A percentile compares a stretch with the other conserved stretches of the same genome.
Conservation (phyloP, 1,284 basidiomycete species). For the Cryptococcus sp. region DNA sequence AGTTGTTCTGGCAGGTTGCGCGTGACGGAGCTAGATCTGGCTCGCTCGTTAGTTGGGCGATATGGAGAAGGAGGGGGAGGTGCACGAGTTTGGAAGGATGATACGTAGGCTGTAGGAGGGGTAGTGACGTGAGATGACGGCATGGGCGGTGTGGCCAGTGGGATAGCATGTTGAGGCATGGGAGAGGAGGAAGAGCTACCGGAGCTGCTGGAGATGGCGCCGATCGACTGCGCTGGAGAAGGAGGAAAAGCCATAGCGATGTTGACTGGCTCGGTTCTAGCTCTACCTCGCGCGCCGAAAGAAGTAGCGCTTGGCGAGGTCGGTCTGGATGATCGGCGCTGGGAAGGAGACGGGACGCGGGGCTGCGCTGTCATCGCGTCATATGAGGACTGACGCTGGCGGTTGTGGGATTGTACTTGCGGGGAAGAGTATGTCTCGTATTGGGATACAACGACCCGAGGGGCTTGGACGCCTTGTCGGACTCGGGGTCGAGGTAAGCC, state of each 20-base stretch:
- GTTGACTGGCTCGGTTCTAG: conserved; percentile 13
- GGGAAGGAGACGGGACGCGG: conserved; percentile 7
- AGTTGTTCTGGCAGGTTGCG: conserved; percentile 21
- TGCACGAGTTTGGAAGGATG: conserved; percentile 25
- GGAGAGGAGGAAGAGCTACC: conserved; percentile 10
- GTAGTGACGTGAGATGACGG: conserved; percentile 32
- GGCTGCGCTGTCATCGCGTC: conserved; percentile 11
- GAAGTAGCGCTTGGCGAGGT: conserved; percentile 36
- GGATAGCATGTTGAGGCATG: conserved; percentile 1
- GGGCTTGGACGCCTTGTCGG: background rate
- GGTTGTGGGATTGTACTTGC: background rate
- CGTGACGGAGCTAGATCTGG: conserved; percentile 16
- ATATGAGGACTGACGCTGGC: conserved; percentile 13
- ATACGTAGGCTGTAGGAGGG: conserved; percentile 36
- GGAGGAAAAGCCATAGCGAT: background rate
- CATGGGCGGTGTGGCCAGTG: conserved; percentile 23
- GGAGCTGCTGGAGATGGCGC: background rate
- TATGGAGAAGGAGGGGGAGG: conserved; percentile 41
- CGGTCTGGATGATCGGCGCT: conserved; percentile 34
- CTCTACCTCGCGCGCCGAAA: conserved; percentile 31
- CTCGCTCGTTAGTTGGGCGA: conserved; percentile 27
- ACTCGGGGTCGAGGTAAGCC: background rate
- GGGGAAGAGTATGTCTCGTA: conserved; percentile 12
- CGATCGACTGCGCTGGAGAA: background rate
- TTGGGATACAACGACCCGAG: conserved; percentile 14